Conservation (phyloP, 1,284 basidiomycete genomes). For the Apiotrichum mycotoxinovorans region DNA sequence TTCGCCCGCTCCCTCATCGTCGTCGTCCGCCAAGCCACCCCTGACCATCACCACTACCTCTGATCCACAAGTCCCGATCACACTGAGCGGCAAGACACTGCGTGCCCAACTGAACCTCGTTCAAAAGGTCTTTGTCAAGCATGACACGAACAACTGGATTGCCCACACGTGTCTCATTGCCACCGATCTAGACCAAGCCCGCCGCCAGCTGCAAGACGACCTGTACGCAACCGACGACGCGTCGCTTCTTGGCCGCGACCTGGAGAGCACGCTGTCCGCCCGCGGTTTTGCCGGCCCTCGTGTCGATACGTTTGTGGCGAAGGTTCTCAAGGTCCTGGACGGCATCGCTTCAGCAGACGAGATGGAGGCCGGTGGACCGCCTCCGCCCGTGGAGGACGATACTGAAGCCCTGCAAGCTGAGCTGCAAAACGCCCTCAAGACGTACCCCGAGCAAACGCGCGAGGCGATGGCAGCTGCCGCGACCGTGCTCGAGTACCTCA, state of each 20-base stretch:
- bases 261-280: slow-evolving; percentile 26
- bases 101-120: slow-evolving; percentile 34
- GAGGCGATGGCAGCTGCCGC: slow-evolving; percentile 35
- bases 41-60: slow-evolving; percentile 32
- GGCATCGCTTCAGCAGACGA: slow-evolving; percentile 45
- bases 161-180: slow-evolving; percentile 47
- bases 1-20: not conserved
- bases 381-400: not conserved
- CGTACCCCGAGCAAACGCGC: slow-evolving; percentile 37
- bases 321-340: slow-evolving; percentile 46
- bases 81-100: slow-evolving; percentile 33
- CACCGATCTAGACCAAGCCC: slow-evolving; percentile 38
- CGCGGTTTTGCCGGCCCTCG: slow-evolving; percentile 31
- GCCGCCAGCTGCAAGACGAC: slow-evolving; percentile 37
- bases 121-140: slow-evolving; percentile 33
- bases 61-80: slow-evolving; percentile 35
- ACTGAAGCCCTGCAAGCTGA: slow-evolving; percentile 23
- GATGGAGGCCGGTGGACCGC: slow-evolving; percentile 14
- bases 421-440: slow-evolving; percentile 23
- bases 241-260: slow-evolving; percentile 30
- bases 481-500: slow-evolving; percentile 39
- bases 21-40: slow-evolving; percentile 11
- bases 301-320: slow-evolving; percentile 40
- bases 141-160: slow-evolving; percentile 43
- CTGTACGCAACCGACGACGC: slow-evolving; percentile 43